phyloP scores from a whole-genome alignment of 441 rosid genomes.

The Syzygium syzygioides region DNA sequence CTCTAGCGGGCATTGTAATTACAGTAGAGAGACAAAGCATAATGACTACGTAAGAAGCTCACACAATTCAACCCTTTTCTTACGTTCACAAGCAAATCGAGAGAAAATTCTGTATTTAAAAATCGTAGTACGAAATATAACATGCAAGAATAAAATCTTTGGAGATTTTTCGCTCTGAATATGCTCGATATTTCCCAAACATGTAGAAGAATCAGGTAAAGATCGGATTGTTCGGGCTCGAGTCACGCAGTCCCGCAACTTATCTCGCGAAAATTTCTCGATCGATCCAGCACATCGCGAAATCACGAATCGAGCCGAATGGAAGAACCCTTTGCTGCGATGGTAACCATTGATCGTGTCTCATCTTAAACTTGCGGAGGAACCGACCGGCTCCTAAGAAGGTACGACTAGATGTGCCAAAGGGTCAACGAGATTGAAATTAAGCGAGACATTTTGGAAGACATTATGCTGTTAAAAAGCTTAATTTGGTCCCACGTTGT shows the following conservation, averaged over 20 bases:
- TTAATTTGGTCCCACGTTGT: neutral
- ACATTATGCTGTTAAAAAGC: neutral
- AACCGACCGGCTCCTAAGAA: neutral
- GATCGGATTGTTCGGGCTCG: neutral
- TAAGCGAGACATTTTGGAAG: neutral
- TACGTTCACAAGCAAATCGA: neutral
- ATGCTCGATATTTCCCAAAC: neutral
- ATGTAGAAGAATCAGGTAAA: neutral
- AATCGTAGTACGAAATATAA: neutral
- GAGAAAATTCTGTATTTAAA: neutral
- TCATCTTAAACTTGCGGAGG: neutral
- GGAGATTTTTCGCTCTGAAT: neutral
- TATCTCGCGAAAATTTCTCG: neutral
- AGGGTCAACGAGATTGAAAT: neutral
- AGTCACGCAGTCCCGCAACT: neutral
- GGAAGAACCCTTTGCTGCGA: neutral
- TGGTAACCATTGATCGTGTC: neutral
- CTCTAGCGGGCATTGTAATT: neutral
- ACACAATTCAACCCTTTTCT: neutral
- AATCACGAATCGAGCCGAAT: neutral
- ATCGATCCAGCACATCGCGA: neutral
- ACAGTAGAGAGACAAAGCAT: rapidly evolving
- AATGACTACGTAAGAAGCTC: neutral
- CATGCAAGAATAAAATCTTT: neutral
- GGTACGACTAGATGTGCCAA: neutral